Base-by-base conservation (phyloP, 2,329 filamentous ascomycete species). In the Juglanconis sp. region DNA sequence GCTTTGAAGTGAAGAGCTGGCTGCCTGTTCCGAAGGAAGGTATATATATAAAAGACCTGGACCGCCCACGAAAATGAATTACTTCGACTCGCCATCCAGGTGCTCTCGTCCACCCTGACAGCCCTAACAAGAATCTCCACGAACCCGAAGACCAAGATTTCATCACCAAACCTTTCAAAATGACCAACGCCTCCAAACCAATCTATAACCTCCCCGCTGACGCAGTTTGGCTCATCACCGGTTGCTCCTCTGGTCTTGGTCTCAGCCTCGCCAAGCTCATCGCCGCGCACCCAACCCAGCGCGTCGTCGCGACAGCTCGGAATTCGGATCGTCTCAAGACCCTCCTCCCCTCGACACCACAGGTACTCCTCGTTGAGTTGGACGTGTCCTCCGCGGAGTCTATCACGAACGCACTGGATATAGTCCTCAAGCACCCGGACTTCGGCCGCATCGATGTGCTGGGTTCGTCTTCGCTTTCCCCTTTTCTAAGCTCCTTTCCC, bases 311-410 rank as follows among this genome's bases (percentile, higher is more conserved):
- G 1, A 72, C 70, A 2, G 69, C 70, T 3, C 76, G 79, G 10
- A 73, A 77, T 42, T 65, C 68, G 2, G 62, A 68, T 1, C 62
- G 66, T 11, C 72, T 81, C 7, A 17, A 44, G 9, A 69, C 70
- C 3, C 69, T 68, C 60, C 69, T 81, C 4, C 71, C 74, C 1
- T 62, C 68, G 15, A 15, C 44, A 52, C 62, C 66, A 31, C 53
- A 67, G 53, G 65, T 79, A 24, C 70, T 80, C 59, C 78, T 77
- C 57, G 66, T 80, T 9, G 66, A 68, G 2, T 68, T 81, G 3
- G 78, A 81, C 55, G 78, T 81, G 3, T 79, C 74, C 0, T 78
- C 72, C 1, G 48, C 63, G 0, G 10, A 56, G 0, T 69, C 71
- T 2, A 72, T 78, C 53, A 34, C 50, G 7, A 55, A 57, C 1